Conservation (phyloP, 768 basidiomycete species). For the Crassisporium funariophilum region DNA sequence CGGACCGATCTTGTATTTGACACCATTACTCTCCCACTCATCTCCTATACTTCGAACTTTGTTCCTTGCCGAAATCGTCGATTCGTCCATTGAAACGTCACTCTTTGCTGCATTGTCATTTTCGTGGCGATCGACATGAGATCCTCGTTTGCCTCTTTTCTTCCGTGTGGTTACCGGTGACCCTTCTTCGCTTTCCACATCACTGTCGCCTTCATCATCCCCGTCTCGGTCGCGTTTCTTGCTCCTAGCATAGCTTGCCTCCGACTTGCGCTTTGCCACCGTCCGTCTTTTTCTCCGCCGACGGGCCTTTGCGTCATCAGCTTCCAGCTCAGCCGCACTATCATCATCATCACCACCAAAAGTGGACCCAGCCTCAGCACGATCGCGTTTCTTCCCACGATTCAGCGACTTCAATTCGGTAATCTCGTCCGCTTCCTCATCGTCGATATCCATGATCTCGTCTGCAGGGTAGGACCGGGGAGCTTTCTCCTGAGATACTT, state of each 20-base stretch:
- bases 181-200: conserved; percentile 38
- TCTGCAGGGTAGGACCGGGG: conserved; percentile 36
- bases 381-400: conserved; percentile 77
- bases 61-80: conserved; percentile 50
- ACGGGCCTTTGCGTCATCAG: conserved; percentile 41
- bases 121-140: conserved; percentile 30
- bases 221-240: conserved; percentile 68
- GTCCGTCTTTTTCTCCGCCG: conserved; percentile 61
- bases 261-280: conserved; percentile 54
- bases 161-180: conserved; percentile 39
- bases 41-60: conserved; percentile 67
- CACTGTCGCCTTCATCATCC: conserved; percentile 48
- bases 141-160: conserved; percentile 54
- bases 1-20: conserved; percentile 69
- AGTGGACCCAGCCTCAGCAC: conserved; percentile 69
- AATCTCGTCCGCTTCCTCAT: conserved; percentile 46
- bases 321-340: conserved; percentile 37
- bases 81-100: conserved; percentile 54
- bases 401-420: conserved; percentile 37
- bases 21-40: conserved; percentile 73
- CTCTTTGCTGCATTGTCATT: conserved; percentile 28
- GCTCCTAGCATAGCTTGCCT: conserved; percentile 46
- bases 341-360: conserved; percentile 67
- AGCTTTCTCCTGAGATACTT: conserved; percentile 49
- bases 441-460: conserved; percentile 45